Evolutionary conservation across 441 rosid species (phyloP).

Genomic region (Croton laevigatus): DNA sequence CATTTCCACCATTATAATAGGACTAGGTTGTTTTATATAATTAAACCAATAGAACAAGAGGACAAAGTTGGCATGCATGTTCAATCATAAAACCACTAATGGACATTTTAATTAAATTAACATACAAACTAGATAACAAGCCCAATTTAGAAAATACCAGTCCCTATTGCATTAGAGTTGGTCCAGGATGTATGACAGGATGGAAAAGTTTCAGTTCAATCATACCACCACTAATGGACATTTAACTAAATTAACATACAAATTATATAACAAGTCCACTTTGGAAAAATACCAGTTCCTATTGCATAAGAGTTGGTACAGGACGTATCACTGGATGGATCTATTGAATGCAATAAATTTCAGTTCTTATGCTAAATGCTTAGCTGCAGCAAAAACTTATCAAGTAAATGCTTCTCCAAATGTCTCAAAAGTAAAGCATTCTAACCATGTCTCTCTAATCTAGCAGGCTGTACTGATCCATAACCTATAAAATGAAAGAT

Average conservation of each 20-base stretch:
- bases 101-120: too few relatives aligned
- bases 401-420: neutral
- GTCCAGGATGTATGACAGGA: too few relatives aligned
- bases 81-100: neutral
- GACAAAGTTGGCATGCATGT: neutral
- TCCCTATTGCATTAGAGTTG: neutral
- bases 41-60: neutral
- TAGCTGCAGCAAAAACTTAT: neutral
- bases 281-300: neutral
- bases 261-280: neutral
- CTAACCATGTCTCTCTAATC: conserved; percentile 1
- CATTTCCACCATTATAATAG: neutral
- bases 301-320: neutral
- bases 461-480: neutral
- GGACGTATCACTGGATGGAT: too few relatives aligned
- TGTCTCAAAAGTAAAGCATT: neutral
- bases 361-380: neutral
- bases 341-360: neutral
- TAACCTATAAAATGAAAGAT: neutral
- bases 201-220: neutral
- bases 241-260: neutral
- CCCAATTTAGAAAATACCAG: too few relatives aligned
- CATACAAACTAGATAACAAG: too few relatives aligned
- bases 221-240: neutral
- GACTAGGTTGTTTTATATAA: neutral